Percentiles rank a stretch among this genome's conserved stretches.
Evolutionary conservation across 2,329 filamentous ascomycete genomes (phyloP).

Genomic region (Colletotrichum endophyticum): DNA sequence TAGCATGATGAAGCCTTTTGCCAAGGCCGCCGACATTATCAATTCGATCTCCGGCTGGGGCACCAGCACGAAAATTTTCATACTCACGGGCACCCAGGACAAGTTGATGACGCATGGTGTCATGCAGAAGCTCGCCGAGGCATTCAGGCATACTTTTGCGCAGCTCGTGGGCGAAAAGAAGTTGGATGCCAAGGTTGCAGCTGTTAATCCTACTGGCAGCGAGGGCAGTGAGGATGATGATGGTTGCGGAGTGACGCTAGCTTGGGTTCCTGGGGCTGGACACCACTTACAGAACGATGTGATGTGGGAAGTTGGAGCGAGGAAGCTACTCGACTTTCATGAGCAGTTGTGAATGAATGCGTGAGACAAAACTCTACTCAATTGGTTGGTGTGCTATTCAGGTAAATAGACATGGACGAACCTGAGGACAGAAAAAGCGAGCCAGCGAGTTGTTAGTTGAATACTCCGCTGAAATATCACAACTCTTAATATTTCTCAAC

Average conservation of each 20-base stretch:
- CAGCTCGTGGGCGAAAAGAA: constrained; percentile 33
- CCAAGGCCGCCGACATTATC: constrained; percentile 43
- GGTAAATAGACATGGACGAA: neutral
- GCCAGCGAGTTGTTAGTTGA: neutral
- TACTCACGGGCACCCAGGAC: constrained; percentile 44
- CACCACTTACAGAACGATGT: constrained; percentile 61
- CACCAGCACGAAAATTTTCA: constrained; percentile 35
- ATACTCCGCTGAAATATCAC: neutral
- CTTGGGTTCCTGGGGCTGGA: constrained; percentile 46
- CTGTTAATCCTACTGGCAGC: constrained; percentile 19
- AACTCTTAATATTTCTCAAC: neutral
- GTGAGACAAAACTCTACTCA: neutral
- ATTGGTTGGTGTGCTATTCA: neutral
- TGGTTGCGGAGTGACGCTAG: constrained; percentile 43
- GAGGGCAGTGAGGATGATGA: constrained; percentile 28
- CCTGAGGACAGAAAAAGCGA: neutral
- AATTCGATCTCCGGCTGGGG: constrained; percentile 34
- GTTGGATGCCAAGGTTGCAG: constrained; percentile 26
- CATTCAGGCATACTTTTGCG: constrained; percentile 38
- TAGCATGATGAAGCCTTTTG: constrained; percentile 51
- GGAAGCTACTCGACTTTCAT: constrained; percentile 48
- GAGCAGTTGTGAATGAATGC: neutral
- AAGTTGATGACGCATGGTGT: constrained; percentile 43
- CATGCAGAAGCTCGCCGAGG: constrained; percentile 40
- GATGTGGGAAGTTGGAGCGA: constrained; percentile 50